Evolutionary conservation across 129 eudicot genomes (phyloP).

Genomic region (Flaveria ramosissima): DNA sequence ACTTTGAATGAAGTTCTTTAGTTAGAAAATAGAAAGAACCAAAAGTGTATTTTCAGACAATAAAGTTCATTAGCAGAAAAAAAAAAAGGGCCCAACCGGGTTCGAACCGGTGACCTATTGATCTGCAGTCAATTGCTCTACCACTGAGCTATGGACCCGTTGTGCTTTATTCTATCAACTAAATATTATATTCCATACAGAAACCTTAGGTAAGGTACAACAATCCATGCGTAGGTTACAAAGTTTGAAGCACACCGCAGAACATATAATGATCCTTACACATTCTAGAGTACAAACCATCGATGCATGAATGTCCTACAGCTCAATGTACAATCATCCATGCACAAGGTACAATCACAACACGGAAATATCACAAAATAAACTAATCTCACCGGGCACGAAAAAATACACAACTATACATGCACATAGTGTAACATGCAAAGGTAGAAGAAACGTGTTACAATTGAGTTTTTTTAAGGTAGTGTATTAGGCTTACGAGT

Average conservation of each 20-base stretch:
- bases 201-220: not conserved
- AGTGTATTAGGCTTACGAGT: no score
- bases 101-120: slow-evolving; percentile 99
- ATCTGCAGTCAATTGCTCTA: slow-evolving; percentile 99
- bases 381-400: not conserved
- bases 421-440: not conserved
- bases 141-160: slow-evolving; percentile 99
- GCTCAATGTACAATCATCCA: not conserved
- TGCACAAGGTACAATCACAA: not conserved
- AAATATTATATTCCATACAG: not conserved
- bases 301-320: not conserved
- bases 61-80: no score
- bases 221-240: not conserved
- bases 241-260: not conserved
- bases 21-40: no score
- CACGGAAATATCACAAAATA: not conserved
- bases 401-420: no score
- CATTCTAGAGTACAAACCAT: not conserved
- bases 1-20: no score
- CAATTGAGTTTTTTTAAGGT: no score
- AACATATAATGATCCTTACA: not conserved
- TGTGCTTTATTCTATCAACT: fast-evolving
- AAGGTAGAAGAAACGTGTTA: not conserved
- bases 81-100: slow-evolving; percentile 39
- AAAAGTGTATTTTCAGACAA: no score